Evolutionary conservation across 805 yeast species (phyloP).

Genomic region (Kodamaea kaohsiungensis): DNA sequence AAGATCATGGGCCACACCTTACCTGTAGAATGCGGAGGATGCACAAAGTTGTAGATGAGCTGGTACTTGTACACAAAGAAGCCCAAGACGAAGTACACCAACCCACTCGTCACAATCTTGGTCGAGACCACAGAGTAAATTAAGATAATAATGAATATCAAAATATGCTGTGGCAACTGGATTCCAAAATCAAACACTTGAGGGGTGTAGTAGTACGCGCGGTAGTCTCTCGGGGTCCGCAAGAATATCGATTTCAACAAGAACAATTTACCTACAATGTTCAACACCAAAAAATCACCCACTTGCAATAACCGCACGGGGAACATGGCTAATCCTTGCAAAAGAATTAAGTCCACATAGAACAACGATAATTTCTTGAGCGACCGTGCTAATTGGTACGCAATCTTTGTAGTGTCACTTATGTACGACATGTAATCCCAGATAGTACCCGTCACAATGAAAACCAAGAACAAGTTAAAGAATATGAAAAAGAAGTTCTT

Average conservation of each 20-base stretch:
- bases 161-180: slow-evolving; percentile 60
- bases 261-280: slow-evolving; percentile 38
- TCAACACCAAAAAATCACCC: slow-evolving; percentile 51
- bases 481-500: slow-evolving; percentile 63
- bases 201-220: slow-evolving; percentile 55
- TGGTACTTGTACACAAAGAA: slow-evolving; percentile 64
- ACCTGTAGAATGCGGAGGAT: slow-evolving; percentile 66
- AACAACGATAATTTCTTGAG: slow-evolving; percentile 53
- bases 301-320: slow-evolving; percentile 57
- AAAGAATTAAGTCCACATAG: slow-evolving; percentile 60
- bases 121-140: slow-evolving; percentile 63
- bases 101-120: slow-evolving; percentile 58
- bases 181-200: slow-evolving; percentile 62
- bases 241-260: slow-evolving; percentile 40
- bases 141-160: slow-evolving; percentile 58
- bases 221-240: slow-evolving; percentile 53
- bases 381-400: slow-evolving; percentile 54
- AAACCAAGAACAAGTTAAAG: slow-evolving; percentile 61
- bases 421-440: slow-evolving; percentile 59
- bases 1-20: slow-evolving; percentile 68
- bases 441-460: slow-evolving; percentile 61
- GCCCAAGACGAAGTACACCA: slow-evolving; percentile 56
- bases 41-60: slow-evolving; percentile 59
- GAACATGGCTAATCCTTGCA: slow-evolving; percentile 70
- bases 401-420: slow-evolving; percentile 60